phyloP scores from a whole-genome alignment of 1,284 basidiomycete genomes.

The Cryptococcus sp. region DNA sequence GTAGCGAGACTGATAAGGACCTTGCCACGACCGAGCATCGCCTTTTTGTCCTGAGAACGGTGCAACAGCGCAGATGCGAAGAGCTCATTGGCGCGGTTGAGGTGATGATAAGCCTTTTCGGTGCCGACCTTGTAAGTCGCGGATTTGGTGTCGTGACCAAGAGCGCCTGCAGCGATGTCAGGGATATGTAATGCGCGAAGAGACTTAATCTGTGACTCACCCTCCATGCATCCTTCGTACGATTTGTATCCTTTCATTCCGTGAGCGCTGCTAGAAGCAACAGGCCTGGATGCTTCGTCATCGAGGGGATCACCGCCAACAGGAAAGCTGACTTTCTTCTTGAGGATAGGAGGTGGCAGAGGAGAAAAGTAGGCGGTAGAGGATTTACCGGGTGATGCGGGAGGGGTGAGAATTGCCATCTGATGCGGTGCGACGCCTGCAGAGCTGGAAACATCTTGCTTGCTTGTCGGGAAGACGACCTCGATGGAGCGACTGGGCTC shows the following conservation, averaged over 20 bases:
- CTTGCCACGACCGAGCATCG: slow-evolving; percentile 40
- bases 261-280: slow-evolving; percentile 6
- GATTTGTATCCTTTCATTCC: slow-evolving; percentile 24
- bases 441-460: neutral
- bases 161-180: slow-evolving; percentile 28
- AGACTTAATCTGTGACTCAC: slow-evolving; percentile 24
- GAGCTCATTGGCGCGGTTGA: slow-evolving; percentile 43
- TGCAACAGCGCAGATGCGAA: slow-evolving; percentile 36
- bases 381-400: slow-evolving; percentile 10
- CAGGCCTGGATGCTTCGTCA: slow-evolving; percentile 5
- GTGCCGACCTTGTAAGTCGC: slow-evolving; percentile 38
- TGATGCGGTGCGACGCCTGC: neutral
- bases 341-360: slow-evolving; percentile 3
- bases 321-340: slow-evolving; percentile 7
- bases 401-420: slow-evolving; percentile 11
- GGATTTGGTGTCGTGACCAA: slow-evolving; percentile 46
- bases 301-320: slow-evolving; percentile 6
- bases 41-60: slow-evolving; percentile 30
- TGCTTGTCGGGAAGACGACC: slow-evolving; percentile 13
- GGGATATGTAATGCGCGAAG: neutral
- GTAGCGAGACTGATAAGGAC: slow-evolving; percentile 41
- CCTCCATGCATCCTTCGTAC: slow-evolving; percentile 47
- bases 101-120: slow-evolving; percentile 47
- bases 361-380: slow-evolving; percentile 11
- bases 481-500: slow-evolving; percentile 10